phyloP scores from a whole-genome alignment of 208 protist species.

The Acanthamoeba healyi region DNA sequence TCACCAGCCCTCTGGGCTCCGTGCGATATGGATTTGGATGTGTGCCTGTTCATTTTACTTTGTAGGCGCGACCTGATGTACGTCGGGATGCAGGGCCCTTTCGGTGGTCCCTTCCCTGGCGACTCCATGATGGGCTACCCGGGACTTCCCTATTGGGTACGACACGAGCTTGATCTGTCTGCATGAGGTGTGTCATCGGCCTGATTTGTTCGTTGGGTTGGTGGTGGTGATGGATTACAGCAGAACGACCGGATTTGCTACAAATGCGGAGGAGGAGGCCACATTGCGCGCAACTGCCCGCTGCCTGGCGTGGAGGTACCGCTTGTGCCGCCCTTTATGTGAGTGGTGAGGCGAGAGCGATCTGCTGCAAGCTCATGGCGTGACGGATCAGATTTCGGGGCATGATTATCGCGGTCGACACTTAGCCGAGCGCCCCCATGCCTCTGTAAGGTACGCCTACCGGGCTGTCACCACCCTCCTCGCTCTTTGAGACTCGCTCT shows the following conservation, averaged over 20 bases:
- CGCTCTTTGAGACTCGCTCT: too few species aligned
- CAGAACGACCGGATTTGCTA: neutral
- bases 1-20: too few species aligned
- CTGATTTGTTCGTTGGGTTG: neutral
- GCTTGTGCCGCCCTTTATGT: neutral
- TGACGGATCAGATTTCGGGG: too few species aligned
- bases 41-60: neutral
- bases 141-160: neutral
- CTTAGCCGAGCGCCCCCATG: too few species aligned
- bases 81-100: neutral
- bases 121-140: neutral
- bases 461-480: too few species aligned
- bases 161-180: neutral
- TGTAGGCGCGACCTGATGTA: neutral
- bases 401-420: too few species aligned
- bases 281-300: neutral
- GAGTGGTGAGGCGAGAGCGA: too few species aligned
- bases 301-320: neutral
- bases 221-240: too few species aligned
- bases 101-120: neutral
- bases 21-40: too few species aligned
- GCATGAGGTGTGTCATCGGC: neutral
- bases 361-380: too few species aligned
- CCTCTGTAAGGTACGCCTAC: too few species aligned
- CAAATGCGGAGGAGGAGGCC: neutral